These are phyloP conservation scores for Leptographium flavum DNA, from an alignment of 2,329 filamentous ascomycete genomes.

Conservation along the genomic window DNA sequence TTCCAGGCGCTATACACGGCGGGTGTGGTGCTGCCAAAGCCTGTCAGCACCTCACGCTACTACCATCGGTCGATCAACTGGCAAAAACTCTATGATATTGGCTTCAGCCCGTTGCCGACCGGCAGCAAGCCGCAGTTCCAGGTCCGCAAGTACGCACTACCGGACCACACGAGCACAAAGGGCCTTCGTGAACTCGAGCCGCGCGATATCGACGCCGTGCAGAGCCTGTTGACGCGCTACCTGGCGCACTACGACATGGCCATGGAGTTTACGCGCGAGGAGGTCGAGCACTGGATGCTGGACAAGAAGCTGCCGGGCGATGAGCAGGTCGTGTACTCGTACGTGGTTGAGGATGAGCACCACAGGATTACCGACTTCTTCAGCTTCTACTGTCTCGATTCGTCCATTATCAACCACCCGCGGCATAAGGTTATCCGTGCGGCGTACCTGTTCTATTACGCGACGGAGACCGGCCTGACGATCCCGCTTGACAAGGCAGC, in stretches of 20 bases:
- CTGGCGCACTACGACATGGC: slow-evolving; percentile 69
- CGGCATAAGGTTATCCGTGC: slow-evolving; percentile 72
- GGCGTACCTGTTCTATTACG: slow-evolving; percentile 97
- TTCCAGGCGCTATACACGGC: slow-evolving; percentile 96
- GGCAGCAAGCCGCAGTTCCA: slow-evolving; percentile 78
- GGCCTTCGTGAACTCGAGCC: slow-evolving; percentile 69
- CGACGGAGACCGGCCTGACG: slow-evolving; percentile 61
- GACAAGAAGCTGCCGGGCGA: slow-evolving; percentile 47
- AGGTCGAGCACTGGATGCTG: slow-evolving; percentile 79
- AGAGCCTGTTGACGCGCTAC: slow-evolving; percentile 62
- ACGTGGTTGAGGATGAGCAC: slow-evolving; percentile 66
- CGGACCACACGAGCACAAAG: slow-evolving; percentile 54
- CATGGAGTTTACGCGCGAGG: slow-evolving; percentile 64
- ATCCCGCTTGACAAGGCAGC: slow-evolving; percentile 37
- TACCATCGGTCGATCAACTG: slow-evolving; percentile 90
- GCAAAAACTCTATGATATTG: slow-evolving; percentile 89
- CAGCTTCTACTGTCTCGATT: slow-evolving; percentile 92
- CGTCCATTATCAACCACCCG: slow-evolving; percentile 70
- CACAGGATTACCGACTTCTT: slow-evolving; percentile 90
- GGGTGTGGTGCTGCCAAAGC: slow-evolving; percentile 79
- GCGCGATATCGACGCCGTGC: slow-evolving; percentile 64
- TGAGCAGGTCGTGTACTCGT: slow-evolving; percentile 85
- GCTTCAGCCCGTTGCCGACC: slow-evolving; percentile 77
- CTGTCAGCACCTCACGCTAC: slow-evolving; percentile 86
- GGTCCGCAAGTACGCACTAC: slow-evolving; percentile 72